Evolutionary conservation across 495 filamentous ascomycete species (phyloP).

Genomic region (Aspergillus sclerotiicarbonarius): DNA sequence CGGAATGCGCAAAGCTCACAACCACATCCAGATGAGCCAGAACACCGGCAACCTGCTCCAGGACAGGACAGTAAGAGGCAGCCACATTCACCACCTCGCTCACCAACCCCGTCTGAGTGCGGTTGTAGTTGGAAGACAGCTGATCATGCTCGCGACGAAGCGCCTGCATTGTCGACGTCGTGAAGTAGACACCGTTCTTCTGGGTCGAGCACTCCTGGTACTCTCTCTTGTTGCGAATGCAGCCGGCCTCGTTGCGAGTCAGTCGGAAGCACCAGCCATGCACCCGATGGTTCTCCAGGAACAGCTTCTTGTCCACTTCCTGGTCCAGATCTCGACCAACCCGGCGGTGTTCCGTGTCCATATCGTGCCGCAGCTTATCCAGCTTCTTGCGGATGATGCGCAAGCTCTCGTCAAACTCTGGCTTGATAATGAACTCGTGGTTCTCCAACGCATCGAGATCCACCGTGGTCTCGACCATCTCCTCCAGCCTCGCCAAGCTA

Average conservation of each 20-base stretch:
- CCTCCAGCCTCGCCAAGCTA: constrained; percentile 80
- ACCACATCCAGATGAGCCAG: constrained; percentile 96
- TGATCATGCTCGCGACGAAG: constrained; percentile 91
- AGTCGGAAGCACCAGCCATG: constrained; percentile 97
- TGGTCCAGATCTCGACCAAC: constrained; percentile 83
- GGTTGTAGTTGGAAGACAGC: constrained; percentile 91
- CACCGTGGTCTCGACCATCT: constrained; percentile 98
- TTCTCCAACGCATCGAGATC: constrained; percentile 94
- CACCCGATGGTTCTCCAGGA: constrained; percentile 91
- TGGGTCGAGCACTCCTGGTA: constrained; percentile 98
- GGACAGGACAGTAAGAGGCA: constrained; percentile 88
- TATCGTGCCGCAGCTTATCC: constrained; percentile 77
- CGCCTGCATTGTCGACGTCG: constrained; percentile 77
- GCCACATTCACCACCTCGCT: constrained; percentile 91
- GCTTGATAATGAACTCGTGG: constrained; percentile 98
- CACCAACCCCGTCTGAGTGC: constrained; percentile 88
- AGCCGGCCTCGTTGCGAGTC: constrained; percentile 85
- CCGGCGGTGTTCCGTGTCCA: constrained; percentile 76
- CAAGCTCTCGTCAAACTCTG: constrained; percentile 91
- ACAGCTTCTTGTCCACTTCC: constrained; percentile 96
- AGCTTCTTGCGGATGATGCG: constrained; percentile 86
- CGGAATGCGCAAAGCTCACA: constrained; percentile 89
- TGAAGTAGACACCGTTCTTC: constrained; percentile 99
- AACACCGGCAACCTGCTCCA: constrained; percentile 85
- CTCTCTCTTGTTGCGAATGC: constrained; percentile 83